phyloP scores from a whole-genome alignment of 805 yeast genomes.

The Spathaspora arborariae region DNA sequence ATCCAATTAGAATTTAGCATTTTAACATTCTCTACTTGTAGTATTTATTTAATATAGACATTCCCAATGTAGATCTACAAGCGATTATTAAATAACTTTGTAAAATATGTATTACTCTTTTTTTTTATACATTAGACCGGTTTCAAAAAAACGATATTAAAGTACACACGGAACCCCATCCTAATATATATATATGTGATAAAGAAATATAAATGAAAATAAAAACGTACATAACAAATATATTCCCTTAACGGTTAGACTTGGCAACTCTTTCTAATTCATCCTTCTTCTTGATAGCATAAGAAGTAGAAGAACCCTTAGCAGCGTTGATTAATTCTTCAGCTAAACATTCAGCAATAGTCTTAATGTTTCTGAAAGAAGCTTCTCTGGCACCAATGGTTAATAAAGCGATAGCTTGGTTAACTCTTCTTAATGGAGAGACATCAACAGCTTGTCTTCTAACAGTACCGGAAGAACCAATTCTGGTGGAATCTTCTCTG shows the following conservation, averaged over 20 bases:
- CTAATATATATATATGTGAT: conserved; percentile 5
- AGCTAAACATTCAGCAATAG: conserved; percentile 99
- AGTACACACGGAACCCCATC: conserved; percentile 4
- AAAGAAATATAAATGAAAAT: conserved; percentile 1
- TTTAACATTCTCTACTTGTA: not conserved
- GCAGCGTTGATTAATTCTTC: conserved; percentile 99
- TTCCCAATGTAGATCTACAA: too few relatives aligned
- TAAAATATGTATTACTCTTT: conserved; percentile 1
- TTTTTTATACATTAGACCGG: conserved; percentile 2
- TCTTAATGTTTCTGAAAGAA: conserved; percentile 99
- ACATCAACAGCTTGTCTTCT: conserved; percentile 99
- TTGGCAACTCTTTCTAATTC: conserved; percentile 99
- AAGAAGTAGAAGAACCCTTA: conserved; percentile 99
- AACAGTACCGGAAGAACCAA: conserved; percentile 99
- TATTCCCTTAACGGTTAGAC: conserved; percentile 90
- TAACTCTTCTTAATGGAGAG: conserved; percentile 99
- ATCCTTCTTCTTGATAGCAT: conserved; percentile 99
- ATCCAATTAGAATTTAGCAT: conserved; percentile 19
- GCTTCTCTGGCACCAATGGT: conserved; percentile 99
- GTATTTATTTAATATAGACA: conserved; percentile 4
- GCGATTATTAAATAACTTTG: not conserved
- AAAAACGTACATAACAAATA: conserved; percentile 4
- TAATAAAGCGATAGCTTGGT: conserved; percentile 97
- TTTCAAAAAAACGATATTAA: conserved; percentile 1
- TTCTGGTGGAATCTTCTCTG: conserved; percentile 99